A percentile compares a stretch with the other conserved stretches of the same genome.
Evolutionary conservation across 1,284 basidiomycete species (phyloP).

Genomic region (Cryptococcus sp.): DNA sequence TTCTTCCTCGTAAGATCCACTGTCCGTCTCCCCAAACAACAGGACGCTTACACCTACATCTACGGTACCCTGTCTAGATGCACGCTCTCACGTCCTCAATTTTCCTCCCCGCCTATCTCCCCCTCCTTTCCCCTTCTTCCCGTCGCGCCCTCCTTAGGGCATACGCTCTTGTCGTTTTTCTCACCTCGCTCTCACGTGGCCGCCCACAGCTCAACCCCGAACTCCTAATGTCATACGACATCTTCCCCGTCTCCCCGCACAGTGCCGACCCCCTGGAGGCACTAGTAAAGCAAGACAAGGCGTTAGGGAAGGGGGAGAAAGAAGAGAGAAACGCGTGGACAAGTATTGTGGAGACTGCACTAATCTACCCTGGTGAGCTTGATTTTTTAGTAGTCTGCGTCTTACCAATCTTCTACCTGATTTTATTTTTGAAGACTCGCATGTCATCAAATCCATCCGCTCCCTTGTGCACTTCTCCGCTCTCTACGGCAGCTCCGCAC

Average conservation of each 20-base stretch:
- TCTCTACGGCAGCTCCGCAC: slow-evolving; percentile 54
- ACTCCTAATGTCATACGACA: slow-evolving; percentile 59
- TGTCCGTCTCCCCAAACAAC: too few species aligned
- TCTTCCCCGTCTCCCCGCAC: slow-evolving; percentile 51
- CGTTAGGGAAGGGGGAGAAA: slow-evolving; percentile 20
- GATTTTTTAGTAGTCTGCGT: not conserved
- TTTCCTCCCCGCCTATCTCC: slow-evolving; percentile 58
- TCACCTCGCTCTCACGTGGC: slow-evolving; percentile 56
- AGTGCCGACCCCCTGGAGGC: slow-evolving; percentile 6
- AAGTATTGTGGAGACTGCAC: slow-evolving; percentile 55
- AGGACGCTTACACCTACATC: too few species aligned
- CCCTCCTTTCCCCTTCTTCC: slow-evolving; percentile 26
- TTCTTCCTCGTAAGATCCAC: slow-evolving; percentile 57
- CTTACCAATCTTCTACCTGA: not conserved
- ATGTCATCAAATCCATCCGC: slow-evolving; percentile 61
- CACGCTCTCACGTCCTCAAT: slow-evolving; percentile 63
- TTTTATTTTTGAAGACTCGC: slow-evolving; percentile 53
- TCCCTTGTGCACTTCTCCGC: slow-evolving; percentile 57
- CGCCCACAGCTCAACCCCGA: slow-evolving; percentile 59
- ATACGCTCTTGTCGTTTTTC: slow-evolving; percentile 54
- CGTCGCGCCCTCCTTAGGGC: slow-evolving; percentile 56
- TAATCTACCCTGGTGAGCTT: slow-evolving; percentile 53
- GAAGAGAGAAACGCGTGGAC: slow-evolving; percentile 60
- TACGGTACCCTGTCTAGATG: slow-evolving; percentile 49
- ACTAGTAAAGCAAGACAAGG: slow-evolving; percentile 9